Conservation (phyloP, 1,284 basidiomycete species). For the Trichosporon sp. region DNA sequence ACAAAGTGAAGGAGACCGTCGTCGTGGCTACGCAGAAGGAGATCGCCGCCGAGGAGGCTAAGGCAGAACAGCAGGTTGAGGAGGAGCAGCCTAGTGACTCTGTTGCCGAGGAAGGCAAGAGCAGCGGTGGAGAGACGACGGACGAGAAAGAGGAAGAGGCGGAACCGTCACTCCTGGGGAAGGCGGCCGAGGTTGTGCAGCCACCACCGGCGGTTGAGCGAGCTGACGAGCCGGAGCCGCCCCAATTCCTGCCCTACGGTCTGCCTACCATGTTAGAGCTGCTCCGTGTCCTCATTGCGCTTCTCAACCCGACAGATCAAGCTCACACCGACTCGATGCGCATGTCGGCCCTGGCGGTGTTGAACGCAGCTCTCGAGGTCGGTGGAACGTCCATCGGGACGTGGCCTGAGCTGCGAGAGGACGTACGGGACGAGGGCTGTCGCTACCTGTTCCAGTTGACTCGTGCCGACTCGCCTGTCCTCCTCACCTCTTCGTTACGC, state of each 20-base stretch:
- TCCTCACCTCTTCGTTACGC: slow-evolving; percentile 75
- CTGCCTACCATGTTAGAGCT: slow-evolving; percentile 90
- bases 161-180: not conserved
- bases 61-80: not conserved
- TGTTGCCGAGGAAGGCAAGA: not conserved
- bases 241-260: slow-evolving; percentile 59
- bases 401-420: slow-evolving; percentile 51
- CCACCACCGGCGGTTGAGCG: not conserved
- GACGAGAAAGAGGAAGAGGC: slow-evolving; percentile 7
- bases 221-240: slow-evolving; percentile 9
- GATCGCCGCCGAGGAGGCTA: not conserved
- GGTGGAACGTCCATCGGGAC: slow-evolving; percentile 67
- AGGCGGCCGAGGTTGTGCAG: not conserved
- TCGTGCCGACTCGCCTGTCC: slow-evolving; percentile 73
- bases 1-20: slow-evolving; percentile 20
- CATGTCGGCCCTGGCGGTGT: slow-evolving; percentile 76
- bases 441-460: slow-evolving; percentile 92
- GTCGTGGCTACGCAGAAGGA: slow-evolving; percentile 11
- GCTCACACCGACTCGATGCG: slow-evolving; percentile 96
- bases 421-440: slow-evolving; percentile 71
- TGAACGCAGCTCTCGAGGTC: slow-evolving; percentile 85
- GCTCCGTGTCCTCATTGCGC: slow-evolving; percentile 86
- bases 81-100: not conserved
- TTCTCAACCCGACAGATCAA: slow-evolving; percentile 88
- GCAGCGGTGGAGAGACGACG: not conserved